Evolutionary conservation across 345 rosid genomes (phyloP), one percentile per base, ranked within the genome.

Genomic region (Noccaea bulbosa): DNA sequence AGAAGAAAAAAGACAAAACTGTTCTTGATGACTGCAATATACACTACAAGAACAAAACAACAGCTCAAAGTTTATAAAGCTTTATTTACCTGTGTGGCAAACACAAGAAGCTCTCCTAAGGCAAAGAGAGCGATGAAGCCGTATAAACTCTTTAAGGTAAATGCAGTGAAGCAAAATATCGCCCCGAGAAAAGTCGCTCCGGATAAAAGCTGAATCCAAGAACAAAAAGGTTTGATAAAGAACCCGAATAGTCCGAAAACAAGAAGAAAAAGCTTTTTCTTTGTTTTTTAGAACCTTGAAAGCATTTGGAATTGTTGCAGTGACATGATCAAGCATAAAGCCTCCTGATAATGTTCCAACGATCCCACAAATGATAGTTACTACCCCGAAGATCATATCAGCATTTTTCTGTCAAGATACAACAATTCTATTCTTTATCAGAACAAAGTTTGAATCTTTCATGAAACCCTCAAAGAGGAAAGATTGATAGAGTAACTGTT

Each of bases 271-370:
- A 16, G 8, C 17, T 15, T 4, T n/a, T 12, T 10, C 2, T n/a
- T 12, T 44, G 0, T 7, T 12, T 14, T 44, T 62, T 24, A 24
- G 4, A 27, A 88, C 97, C 88, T 89, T 93, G 48, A 93, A 93
- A 63, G 97, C 91, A 85, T 93, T 89, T 47, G 91, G 68, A 53
- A 93, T 84, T 22, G 96, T 91, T 39, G 95, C 80, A 74, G 35
- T 76, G 74, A 91, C 65, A 49, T 48, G 72, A 72, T 93, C 98
- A 32, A 93, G 93, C 73, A 87, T 22, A 37, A 71, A 68, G 20
- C 97, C 96, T 27, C 97, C 97, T 7, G 88, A 74, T 69, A 93
- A 34, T 39, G 99, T 91, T 60, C 99, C 99, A 27, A 91, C 30
- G 56, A 93, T 88, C 62, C 99, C 99, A 76, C 94, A 85, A 55